Conservation (phyloP, 1,284 basidiomycete genomes). For the Veloboletus limbatus region DNA sequence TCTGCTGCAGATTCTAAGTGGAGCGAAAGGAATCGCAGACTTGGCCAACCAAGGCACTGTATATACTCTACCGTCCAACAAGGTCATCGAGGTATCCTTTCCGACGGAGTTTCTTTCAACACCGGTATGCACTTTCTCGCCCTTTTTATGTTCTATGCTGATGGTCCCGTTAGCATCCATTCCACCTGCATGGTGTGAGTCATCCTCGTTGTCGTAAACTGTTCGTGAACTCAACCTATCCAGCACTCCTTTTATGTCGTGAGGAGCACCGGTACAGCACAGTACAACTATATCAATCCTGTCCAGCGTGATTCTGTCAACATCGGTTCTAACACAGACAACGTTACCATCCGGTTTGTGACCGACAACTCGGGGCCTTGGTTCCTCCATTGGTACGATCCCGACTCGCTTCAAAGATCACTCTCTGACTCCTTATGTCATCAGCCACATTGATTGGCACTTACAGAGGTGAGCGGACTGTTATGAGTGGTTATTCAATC, state of each 20-base stretch:
- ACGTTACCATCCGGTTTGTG: conserved; percentile 41
- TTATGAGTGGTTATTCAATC: background rate
- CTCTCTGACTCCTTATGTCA: conserved; percentile 6
- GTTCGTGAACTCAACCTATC: background rate
- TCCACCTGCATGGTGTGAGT: conserved; percentile 47
- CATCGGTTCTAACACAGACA: conserved; percentile 34
- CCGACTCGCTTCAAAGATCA: background rate
- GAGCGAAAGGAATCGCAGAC: conserved; percentile 35
- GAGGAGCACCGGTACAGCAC: conserved; percentile 36
- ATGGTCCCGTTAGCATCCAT: conserved; percentile 31
- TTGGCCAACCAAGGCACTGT: conserved; percentile 39
- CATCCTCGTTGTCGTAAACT: background rate
- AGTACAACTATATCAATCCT: conserved; percentile 43
- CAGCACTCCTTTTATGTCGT: conserved; percentile 44
- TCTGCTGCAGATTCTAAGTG: conserved; percentile 46
- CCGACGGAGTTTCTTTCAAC: conserved; percentile 21
- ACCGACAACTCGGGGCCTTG: conserved; percentile 38
- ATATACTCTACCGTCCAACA: conserved; percentile 36
- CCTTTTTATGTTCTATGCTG: background rate
- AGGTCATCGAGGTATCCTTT: conserved; percentile 38
- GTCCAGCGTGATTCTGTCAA: conserved; percentile 37
- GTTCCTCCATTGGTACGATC: conserved; percentile 32
- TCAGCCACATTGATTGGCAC: conserved; percentile 37
- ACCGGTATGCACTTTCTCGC: conserved; percentile 15
- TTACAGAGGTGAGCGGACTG: conserved; percentile 17